phyloP scores from a whole-genome alignment of 192 early-diverging fungal genomes.

The Coemansia sp. region DNA sequence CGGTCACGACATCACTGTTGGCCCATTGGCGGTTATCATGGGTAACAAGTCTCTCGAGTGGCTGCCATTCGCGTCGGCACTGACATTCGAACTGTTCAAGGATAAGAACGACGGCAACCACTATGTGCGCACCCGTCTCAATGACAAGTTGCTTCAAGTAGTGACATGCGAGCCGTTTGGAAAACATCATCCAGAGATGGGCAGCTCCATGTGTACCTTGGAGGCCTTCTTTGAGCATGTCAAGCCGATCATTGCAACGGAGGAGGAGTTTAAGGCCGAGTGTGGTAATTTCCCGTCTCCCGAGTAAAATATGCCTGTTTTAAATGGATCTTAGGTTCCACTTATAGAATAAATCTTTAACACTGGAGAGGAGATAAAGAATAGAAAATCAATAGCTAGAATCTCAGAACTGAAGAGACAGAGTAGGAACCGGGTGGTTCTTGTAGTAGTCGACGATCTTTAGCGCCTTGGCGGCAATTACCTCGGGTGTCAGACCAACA shows the following conservation, averaged over 20 bases:
- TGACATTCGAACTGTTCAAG: constrained; percentile 46
- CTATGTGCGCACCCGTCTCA: constrained; percentile 39
- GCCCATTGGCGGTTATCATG: constrained; percentile 27
- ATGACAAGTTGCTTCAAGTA: constrained; percentile 29
- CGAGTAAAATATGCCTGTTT: not conserved
- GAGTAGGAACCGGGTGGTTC: constrained; percentile 35
- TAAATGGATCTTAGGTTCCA: too few species aligned
- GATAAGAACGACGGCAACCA: constrained; percentile 10
- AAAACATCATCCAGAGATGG: constrained; percentile 43
- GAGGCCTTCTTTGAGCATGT: constrained; percentile 46
- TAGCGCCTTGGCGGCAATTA: constrained; percentile 72
- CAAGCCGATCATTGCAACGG: constrained; percentile 16
- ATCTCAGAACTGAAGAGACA: constrained; percentile 40
- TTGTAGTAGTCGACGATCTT: constrained; percentile 79
- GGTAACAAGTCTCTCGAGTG: constrained; percentile 15
- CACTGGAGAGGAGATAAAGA: too few species aligned
- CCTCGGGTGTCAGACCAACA: constrained; percentile 80
- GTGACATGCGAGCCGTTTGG: constrained; percentile 26
- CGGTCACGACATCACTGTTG: constrained; percentile 36
- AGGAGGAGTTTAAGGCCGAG: constrained; percentile 16
- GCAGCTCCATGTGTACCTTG: constrained; percentile 42
- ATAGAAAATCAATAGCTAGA: too few species aligned
- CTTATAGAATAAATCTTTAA: too few species aligned
- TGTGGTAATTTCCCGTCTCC: constrained; percentile 17
- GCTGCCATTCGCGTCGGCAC: constrained; percentile 41